Conservation (phyloP, 305 asterid genomes). For the Lippia alba region DNA sequence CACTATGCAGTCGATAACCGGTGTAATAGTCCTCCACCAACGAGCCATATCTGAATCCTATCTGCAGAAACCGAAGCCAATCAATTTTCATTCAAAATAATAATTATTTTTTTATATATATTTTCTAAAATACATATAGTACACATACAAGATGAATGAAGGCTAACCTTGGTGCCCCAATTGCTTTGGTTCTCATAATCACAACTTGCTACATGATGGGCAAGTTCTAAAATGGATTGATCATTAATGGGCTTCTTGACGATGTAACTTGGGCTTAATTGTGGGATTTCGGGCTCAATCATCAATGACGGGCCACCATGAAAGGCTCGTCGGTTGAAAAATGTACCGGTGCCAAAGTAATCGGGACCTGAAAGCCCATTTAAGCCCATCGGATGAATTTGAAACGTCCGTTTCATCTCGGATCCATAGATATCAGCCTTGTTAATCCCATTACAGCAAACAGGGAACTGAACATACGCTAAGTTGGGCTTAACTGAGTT, state of each 20-base stretch:
- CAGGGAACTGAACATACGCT: constrained; percentile 56
- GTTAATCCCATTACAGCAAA: constrained; percentile 41
- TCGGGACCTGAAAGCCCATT: constrained; percentile 57
- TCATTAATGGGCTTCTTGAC: constrained; percentile 35
- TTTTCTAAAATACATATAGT: no score
- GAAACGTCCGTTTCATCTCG: constrained; percentile 31
- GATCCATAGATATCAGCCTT: constrained; percentile 49
- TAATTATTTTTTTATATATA: no score
- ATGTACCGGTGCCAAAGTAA: constrained; percentile 55
- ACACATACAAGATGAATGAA: neutral
- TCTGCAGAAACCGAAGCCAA: constrained; percentile 29
- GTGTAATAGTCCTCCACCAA: constrained; percentile 64
- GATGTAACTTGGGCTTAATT: constrained; percentile 34
- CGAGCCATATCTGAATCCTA: constrained; percentile 61
- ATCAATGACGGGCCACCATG: constrained; percentile 40
- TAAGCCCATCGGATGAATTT: constrained; percentile 45
- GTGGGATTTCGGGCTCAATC: constrained; percentile 36
- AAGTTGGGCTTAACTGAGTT: constrained; percentile 29
- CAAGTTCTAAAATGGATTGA: constrained; percentile 35
- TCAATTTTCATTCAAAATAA: no score
- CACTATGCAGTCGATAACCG: constrained; percentile 52
- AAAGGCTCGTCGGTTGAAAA: constrained; percentile 50
- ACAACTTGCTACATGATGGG: constrained; percentile 49
- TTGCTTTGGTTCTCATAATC: constrained; percentile 41
- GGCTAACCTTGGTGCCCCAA: constrained; percentile 53